Percentiles rank a stretch among this genome's conserved stretches.
Evolutionary conservation across 2,329 filamentous ascomycete genomes (phyloP).

Genomic region (Fusarium chuoi): DNA sequence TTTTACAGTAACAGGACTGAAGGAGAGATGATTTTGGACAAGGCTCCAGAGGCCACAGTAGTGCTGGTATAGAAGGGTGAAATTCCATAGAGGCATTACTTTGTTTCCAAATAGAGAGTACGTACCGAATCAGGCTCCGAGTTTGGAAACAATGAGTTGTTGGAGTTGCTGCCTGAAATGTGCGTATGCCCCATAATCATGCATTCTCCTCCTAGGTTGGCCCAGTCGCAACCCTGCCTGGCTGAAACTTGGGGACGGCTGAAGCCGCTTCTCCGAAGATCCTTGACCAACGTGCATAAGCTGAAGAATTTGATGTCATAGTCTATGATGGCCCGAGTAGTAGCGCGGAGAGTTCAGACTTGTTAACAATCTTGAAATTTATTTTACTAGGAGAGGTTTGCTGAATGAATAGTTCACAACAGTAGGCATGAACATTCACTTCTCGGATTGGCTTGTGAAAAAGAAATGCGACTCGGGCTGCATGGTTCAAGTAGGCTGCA

Average conservation of each 20-base stretch:
- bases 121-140: not conserved
- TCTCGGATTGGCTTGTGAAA: not conserved
- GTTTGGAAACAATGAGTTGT: no score
- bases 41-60: not conserved
- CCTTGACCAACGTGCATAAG: not conserved
- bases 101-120: not conserved
- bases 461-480: not conserved
- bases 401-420: fast-evolving
- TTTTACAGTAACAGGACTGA: not conserved
- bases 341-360: fast-evolving
- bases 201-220: not conserved
- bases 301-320: not conserved
- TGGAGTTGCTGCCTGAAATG: not conserved
- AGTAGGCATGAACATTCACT: fast-evolving
- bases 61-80: not conserved
- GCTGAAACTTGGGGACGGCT: not conserved
- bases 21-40: not conserved
- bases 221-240: not conserved
- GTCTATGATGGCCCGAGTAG: not conserved
- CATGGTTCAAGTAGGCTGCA: no score
- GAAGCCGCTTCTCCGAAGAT: not conserved
- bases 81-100: not conserved
- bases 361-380: fast-evolving
- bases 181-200: not conserved
- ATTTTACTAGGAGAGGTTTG: fast-evolving